A percentile compares a stretch with the other conserved stretches of the same genome.
phyloP scores from a whole-genome alignment of 371 early-diverging fungal genomes.

The Basidiobolus meristosporus region DNA sequence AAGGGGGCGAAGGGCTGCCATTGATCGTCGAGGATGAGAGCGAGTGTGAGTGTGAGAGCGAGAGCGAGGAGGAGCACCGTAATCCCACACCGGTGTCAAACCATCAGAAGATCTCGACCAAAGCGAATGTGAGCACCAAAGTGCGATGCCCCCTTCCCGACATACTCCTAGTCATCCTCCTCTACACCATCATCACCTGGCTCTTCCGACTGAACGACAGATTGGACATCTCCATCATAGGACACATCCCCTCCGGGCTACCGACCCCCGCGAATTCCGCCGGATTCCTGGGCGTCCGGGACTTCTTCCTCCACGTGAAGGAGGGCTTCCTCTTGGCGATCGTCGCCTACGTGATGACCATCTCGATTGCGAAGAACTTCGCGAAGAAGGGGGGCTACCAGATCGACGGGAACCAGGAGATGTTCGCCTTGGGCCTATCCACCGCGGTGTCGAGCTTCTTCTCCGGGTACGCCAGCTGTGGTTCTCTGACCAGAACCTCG shows the following conservation, averaged over 20 bases:
- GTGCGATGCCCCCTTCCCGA: neutral
- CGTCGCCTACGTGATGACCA: slow-evolving; percentile 90
- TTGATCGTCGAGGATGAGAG: too few species aligned
- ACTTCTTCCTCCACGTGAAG: slow-evolving; percentile 39
- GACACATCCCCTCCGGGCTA: slow-evolving; percentile 1
- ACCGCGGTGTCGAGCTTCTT: slow-evolving; percentile 68
- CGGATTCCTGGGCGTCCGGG: slow-evolving; percentile 4
- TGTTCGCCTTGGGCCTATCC: slow-evolving; percentile 76
- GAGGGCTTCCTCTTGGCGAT: slow-evolving; percentile 64
- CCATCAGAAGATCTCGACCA: too few species aligned
- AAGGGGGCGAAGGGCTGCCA: too few species aligned
- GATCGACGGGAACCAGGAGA: slow-evolving; percentile 81
- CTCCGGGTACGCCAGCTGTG: slow-evolving; percentile 77
- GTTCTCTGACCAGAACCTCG: slow-evolving; percentile 73
- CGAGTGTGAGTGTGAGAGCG: too few species aligned
- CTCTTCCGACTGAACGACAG: neutral
- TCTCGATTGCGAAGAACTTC: slow-evolving; percentile 78
- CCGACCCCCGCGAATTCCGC: neutral
- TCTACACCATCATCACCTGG: neutral
- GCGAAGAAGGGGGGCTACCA: slow-evolving; percentile 69
- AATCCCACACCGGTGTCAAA: too few species aligned
- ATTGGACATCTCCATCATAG: neutral
- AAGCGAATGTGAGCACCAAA: too few species aligned
- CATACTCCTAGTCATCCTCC: neutral
- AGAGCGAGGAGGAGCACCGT: too few species aligned